Base-by-base conservation (phyloP, 306 rosid species). In the Parietaria judaica region DNA sequence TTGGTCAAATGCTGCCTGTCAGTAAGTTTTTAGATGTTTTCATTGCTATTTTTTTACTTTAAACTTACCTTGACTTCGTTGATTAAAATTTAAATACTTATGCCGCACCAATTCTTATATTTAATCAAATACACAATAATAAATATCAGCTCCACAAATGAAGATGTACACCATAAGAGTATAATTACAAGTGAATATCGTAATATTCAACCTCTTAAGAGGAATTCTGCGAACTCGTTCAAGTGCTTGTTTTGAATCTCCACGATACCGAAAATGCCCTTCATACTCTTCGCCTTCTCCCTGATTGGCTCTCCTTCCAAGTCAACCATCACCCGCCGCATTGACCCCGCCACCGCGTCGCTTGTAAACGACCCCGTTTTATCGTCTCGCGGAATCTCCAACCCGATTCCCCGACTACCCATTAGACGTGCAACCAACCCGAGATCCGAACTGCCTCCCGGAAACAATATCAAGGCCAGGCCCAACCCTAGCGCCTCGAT, bases 401-500 rank as follows among this genome's bases (percentile, higher is more conserved):
- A 35, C 15, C 60, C 60, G 10, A 56, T 11, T 10, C 45, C 10
- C 16, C 14, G n/a, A 14, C 46, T 50, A 0, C 36, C 43, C 48
- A 73, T 6, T 4, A 54, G 16, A 51, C 73, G 61, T 0, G 62
- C 31, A 4, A 31, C 0, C 50, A 73, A 51, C 36, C 73, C 66
- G 6, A 47, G 60, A 57, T 73, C 78, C 36, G 72, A 1, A 23
- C 53, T 63, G 0, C 36, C 57, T 12, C 69, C 69, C 0, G 66
- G 48, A 67, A 67, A 51, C 9, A 73, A 57, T 5, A 68, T 23
- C 56, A 73, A 44, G 2, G 46, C 44, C 37, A 15, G n/a, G 1
- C 78, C 73, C 0, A 56, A 41, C 23, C 56, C 66, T 4, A 73
- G 57, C 0, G 45, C 73, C 46, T 73, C 70, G 3, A 73, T 35